phyloP scores from a whole-genome alignment of 2,329 filamentous ascomycete species.

The Talaromyces sp. region DNA sequence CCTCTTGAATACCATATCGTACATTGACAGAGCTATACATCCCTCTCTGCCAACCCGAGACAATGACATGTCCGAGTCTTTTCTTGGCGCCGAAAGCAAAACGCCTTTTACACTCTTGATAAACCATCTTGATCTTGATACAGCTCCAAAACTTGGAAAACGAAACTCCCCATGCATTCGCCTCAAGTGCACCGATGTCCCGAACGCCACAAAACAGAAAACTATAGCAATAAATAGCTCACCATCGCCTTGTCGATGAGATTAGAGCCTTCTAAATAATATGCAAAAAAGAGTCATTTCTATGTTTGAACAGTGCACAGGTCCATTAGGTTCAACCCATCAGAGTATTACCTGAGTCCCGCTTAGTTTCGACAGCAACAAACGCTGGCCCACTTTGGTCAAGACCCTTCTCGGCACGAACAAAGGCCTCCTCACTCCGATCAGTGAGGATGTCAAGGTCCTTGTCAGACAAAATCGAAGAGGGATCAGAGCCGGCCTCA shows the following conservation, averaged over 20 bases:
- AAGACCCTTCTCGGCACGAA: conserved; percentile 74
- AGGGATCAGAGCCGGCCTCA: conserved; percentile 57
- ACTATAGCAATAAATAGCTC: neutral
- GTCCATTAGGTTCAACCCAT: conserved; percentile 25
- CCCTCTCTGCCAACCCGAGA: no score
- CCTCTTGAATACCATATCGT: no score
- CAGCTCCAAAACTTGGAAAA: no score
- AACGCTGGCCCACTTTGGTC: conserved; percentile 62
- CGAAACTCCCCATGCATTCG: no score
- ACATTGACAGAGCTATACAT: no score
- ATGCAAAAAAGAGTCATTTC: neutral
- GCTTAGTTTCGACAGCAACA: conserved; percentile 78
- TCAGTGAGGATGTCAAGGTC: conserved; percentile 82
- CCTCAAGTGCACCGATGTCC: no score
- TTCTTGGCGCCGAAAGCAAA: no score
- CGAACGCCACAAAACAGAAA: neutral
- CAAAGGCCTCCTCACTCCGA: conserved; percentile 68
- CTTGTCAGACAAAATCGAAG: conserved; percentile 70
- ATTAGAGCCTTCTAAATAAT: neutral
- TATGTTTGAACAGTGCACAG: neutral
- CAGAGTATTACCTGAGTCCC: conserved; percentile 43
- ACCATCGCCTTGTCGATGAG: neutral
- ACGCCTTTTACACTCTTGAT: no score
- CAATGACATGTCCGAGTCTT: no score
- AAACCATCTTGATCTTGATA: no score